These are phyloP conservation scores for Citrus inodora DNA, from an alignment of 345 rosid species.

Conservation along the genomic window DNA sequence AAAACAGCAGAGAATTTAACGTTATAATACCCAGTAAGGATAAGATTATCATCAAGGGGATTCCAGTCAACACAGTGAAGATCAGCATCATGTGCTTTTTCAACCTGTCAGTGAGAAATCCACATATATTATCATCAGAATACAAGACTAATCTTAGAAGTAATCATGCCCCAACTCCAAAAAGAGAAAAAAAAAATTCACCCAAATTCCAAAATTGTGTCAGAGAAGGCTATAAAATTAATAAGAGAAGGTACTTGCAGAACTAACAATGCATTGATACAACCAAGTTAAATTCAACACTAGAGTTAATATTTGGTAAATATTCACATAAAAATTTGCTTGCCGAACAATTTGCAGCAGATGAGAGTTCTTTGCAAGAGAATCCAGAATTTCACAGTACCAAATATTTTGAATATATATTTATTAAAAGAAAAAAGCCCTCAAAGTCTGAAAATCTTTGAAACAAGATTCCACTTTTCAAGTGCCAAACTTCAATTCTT, in stretches of 20 bases:
- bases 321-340: too few species aligned
- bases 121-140: not conserved
- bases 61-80: constrained; percentile 99
- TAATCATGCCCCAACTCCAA: not conserved
- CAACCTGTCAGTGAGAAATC: constrained; percentile 54
- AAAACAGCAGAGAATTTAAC: constrained; percentile 3
- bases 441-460: not conserved
- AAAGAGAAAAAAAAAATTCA: not conserved
- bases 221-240: not conserved
- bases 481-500: not conserved
- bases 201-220: not conserved
- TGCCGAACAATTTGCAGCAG: not conserved
- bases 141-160: not conserved
- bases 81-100: constrained; percentile 92
- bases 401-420: not conserved
- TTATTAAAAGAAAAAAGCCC: not conserved
- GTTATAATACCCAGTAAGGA: constrained; percentile 75
- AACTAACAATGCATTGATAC: not conserved
- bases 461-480: not conserved
- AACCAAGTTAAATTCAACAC: not conserved
- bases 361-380: not conserved
- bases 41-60: constrained; percentile 81
- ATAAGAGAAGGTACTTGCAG: not conserved
- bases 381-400: not conserved
- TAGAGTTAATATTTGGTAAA: not conserved